Percentiles rank a stretch among this genome's conserved stretches.
Evolutionary conservation across 768 basidiomycete species (phyloP).

Genomic region (Gautieria morchelliformis): DNA sequence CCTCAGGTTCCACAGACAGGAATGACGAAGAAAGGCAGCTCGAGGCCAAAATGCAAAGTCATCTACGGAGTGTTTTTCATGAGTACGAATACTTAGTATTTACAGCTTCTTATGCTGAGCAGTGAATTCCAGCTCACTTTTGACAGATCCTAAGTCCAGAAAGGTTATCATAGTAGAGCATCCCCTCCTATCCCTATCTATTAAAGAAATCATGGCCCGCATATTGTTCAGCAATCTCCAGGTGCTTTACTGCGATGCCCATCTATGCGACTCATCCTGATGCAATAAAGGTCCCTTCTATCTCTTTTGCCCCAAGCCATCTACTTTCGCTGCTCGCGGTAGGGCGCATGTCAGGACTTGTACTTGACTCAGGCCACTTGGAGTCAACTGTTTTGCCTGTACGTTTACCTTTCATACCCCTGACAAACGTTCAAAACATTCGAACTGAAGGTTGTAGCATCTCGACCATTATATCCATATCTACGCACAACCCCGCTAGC

Average conservation of each 20-base stretch:
- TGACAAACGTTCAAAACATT: neutral
- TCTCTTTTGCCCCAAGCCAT: constrained; percentile 88
- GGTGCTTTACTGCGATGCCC: constrained; percentile 29
- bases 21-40: constrained; percentile 69
- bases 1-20: constrained; percentile 42
- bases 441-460: constrained; percentile 65
- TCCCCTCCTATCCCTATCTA: constrained; percentile 71
- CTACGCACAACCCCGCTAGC: constrained; percentile 81
- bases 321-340: constrained; percentile 76
- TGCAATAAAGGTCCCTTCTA: constrained; percentile 66
- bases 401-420: constrained; percentile 18
- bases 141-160: constrained; percentile 91
- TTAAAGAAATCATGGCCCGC: constrained; percentile 82
- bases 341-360: constrained; percentile 87
- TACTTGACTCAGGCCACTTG: constrained; percentile 86
- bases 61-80: constrained; percentile 72
- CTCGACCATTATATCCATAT: constrained; percentile 77
- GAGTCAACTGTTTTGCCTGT: constrained; percentile 88
- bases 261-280: neutral
- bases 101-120: constrained; percentile 1
- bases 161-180: constrained; percentile 92
- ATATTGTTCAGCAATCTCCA: constrained; percentile 86
- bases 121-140: constrained; percentile 53
- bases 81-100: constrained; percentile 42
- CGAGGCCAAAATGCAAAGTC: constrained; percentile 56